Conservation (phyloP, 306 rosid species). For the Clitoria ternatea region DNA sequence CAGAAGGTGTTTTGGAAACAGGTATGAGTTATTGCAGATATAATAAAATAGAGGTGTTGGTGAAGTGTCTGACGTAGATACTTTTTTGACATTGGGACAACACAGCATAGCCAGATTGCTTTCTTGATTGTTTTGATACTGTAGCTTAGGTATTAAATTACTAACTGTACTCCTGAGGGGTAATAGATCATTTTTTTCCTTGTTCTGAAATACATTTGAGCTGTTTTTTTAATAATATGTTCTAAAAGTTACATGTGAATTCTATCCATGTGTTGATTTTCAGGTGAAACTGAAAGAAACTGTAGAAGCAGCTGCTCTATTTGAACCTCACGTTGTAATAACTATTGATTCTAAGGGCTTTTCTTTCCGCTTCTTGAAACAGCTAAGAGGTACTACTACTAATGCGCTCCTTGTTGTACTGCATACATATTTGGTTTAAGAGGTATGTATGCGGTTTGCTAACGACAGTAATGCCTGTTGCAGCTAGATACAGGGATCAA, state of each 20-base stretch:
- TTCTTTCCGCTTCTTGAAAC: slow-evolving; percentile 79
- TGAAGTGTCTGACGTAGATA: too few relatives aligned
- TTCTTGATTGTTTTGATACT: neutral
- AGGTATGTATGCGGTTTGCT: slow-evolving; percentile 30
- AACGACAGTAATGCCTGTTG: slow-evolving; percentile 49
- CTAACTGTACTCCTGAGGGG: too few relatives aligned
- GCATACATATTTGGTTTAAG: slow-evolving; percentile 18
- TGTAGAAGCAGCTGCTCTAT: slow-evolving; percentile 62
- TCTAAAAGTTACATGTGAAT: too few relatives aligned
- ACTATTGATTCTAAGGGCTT: slow-evolving; percentile 89
- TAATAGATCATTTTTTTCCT: too few relatives aligned
- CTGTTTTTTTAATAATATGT: too few relatives aligned
- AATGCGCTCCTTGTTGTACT: slow-evolving; percentile 21
- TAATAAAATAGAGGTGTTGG: too few relatives aligned
- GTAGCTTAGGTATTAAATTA: too few relatives aligned
- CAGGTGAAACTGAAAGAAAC: slow-evolving; percentile 59
- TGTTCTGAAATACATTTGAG: neutral
- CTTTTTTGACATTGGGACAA: neutral
- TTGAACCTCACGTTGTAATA: slow-evolving; percentile 79
- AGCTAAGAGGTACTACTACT: slow-evolving; percentile 63
- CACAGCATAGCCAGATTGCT: neutral
- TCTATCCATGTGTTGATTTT: neutral
- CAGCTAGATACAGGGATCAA: slow-evolving; percentile 59
- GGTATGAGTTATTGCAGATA: neutral
- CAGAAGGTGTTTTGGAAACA: neutral